Evolutionary conservation across 2,329 filamentous ascomycete genomes (phyloP).

Genomic region (Fusarium acutatum): DNA sequence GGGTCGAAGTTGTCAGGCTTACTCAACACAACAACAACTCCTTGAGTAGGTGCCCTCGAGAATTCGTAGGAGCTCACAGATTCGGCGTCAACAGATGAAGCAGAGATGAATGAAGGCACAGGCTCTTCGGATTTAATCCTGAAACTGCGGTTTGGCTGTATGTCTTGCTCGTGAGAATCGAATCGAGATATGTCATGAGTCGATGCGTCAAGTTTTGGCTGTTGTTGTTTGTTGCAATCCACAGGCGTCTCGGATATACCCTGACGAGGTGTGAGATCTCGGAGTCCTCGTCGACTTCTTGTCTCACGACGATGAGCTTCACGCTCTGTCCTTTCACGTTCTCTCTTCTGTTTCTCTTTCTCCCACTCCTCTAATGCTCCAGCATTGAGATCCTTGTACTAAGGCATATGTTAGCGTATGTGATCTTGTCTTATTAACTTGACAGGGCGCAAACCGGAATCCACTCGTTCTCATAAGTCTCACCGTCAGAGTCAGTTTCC

Average conservation of each 20-base stretch:
- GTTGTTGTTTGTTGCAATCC: constrained; percentile 32
- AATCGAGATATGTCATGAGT: constrained; percentile 15
- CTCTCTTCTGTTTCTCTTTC: constrained; percentile 6
- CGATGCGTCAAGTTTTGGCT: constrained; percentile 22
- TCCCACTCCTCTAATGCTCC: constrained; percentile 47
- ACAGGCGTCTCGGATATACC: neutral
- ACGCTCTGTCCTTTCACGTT: neutral
- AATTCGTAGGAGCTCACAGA: constrained; percentile 16
- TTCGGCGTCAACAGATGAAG: constrained; percentile 37
- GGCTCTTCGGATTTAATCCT: constrained; percentile 41
- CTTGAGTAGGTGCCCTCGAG: constrained; percentile 11
- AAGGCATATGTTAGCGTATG: constrained; percentile 30
- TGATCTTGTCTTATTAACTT: neutral
- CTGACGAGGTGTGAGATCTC: neutral
- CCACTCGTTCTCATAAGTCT: constrained; percentile 48
- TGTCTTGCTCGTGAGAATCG: constrained; percentile 17
- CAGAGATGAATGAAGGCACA: constrained; percentile 43
- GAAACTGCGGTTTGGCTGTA: constrained; percentile 32
- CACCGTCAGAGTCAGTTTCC: constrained; percentile 47
- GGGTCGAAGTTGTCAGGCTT: constrained; percentile 46
- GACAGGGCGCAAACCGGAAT: constrained; percentile 31
- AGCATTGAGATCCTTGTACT: constrained; percentile 45
- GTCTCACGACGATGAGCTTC: constrained; percentile 1
- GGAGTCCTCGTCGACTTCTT: constrained; percentile 1
- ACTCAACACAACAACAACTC: constrained; percentile 43